Base-by-base conservation (phyloP, 2,329 filamentous ascomycete species). In the Xylaria multiplex region DNA sequence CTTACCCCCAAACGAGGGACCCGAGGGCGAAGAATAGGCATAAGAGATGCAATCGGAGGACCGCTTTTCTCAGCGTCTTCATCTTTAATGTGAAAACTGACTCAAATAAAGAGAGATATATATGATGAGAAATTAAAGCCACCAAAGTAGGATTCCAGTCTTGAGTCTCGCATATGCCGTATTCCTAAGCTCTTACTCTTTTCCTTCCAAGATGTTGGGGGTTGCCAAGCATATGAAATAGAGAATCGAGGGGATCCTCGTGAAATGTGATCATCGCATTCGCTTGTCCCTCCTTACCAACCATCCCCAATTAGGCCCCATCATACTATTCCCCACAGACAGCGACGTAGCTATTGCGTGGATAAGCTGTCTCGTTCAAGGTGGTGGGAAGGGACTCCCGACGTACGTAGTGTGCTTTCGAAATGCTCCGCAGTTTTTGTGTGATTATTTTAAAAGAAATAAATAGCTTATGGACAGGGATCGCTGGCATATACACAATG, bases 1-100 rank as follows among this genome's bases (percentile, higher is more conserved):
- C 80, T 71, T 74, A 85, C 83, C 85, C 85, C 84, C 85, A 87
- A 27, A 85, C 80, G 43, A 86, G 84, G 2, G 85, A 84, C 13
- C 84, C 85, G n/a, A 87, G 71, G 1, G 83, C 84, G 63, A 86
- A 85, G 71, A 86, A 85, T 9, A 82, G 70, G 71, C 84, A 86
- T 46, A 86, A 75, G 3, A 76, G 66, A 70, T 85, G 81, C 24
- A 86, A 78, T 40, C 83, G 80, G 40, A 78, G 62, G 9, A 76
- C 70, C 22, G 80, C 80, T 64, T 77, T 81, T 22, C 77, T 75
- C 49, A 76, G 27, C 2, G 56, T 30, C 22, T 67, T 67, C 72
- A 76, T 75, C 2, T 55, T 7, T 7, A 52, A 42, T n/a, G 13
- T 2, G n/a, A 46, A 50, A 14, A 2, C 8, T 9, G 49, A 45